Base-by-base conservation (phyloP, 768 basidiomycete species). In the Xerocomellus amylosporus region DNA sequence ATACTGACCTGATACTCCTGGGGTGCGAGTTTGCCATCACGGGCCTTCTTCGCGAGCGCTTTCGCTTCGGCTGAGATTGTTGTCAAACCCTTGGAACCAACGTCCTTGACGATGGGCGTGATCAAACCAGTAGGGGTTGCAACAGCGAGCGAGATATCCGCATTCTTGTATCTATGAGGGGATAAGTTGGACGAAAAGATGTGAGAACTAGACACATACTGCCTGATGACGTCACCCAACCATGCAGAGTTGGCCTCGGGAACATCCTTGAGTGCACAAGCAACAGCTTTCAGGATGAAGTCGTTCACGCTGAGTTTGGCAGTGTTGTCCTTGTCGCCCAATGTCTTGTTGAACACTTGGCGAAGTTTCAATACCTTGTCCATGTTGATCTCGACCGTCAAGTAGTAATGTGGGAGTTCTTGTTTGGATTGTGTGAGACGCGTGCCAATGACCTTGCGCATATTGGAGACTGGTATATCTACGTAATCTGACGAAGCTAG, bases 181-280 rank as follows among this genome's bases (percentile, higher is more conserved):
- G 38, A 57, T 54, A 33, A 45, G 41, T 39, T 20, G 43, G 4
- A 13, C 14, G 14, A 14, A 45, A 13, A 10, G 13, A 38, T 17
- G 14, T 2, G 10, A 37, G 30, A 33, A 22, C 14, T 17, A 8
- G 38, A 49, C 33, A 73, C 94, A 64, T 71, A 97, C 95, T 90
- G 90, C 74, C 97, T 79, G 73, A 99, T 96, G 53, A 86, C 82
- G 60, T 99, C 96, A 60, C 95, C 95, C 56, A 98, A 73, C 97
- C 96, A 98, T 13, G 95, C 94, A 48, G 93, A 92, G 78, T 99
- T 99, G 61, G 87, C 95, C 71, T 98, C 97, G 43, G 97, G 97
- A 30, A 98, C 95, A 66, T 98, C 97, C 40, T 83, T 80, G 46
- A 98, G 80, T 2, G 97, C 95, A 64, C 93, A 88, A 9, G 89